Percentiles rank a stretch among this genome's conserved stretches.
phyloP scores from a whole-genome alignment of 1,284 basidiomycete species.

The Tremellales sp. region DNA sequence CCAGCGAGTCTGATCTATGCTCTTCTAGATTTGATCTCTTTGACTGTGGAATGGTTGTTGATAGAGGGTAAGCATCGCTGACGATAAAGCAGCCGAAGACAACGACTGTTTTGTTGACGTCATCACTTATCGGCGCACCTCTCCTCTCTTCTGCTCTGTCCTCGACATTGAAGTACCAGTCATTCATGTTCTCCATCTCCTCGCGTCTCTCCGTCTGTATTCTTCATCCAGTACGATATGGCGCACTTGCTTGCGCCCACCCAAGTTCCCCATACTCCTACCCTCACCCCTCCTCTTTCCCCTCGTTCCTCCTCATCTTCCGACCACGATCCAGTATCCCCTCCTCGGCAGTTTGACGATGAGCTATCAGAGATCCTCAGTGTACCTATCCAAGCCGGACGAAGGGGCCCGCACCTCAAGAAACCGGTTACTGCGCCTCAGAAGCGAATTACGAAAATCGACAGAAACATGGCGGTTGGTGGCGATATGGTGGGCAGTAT shows the following conservation, averaged over 20 bases:
- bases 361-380: no score
- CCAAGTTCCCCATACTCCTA: not conserved
- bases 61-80: not conserved
- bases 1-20: not conserved
- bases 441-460: not conserved
- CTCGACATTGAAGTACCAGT: not conserved
- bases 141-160: not conserved
- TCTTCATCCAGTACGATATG: no score
- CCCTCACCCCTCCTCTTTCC: not conserved
- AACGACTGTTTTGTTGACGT: no score
- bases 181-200: not conserved
- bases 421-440: not conserved
- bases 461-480: conserved; percentile 15
- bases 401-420: not conserved
- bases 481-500: conserved; percentile 33
- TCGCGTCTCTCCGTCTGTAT: conserved; percentile 4
- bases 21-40: not conserved
- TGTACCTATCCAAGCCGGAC: no score
- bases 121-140: not conserved
- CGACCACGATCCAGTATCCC: not conserved
- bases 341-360: not conserved
- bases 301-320: not conserved
- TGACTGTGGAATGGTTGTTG: not conserved
- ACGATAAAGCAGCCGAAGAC: no score
- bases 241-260: not conserved